Conservation (phyloP, 1,284 basidiomycete species). For the Coriolopsis trogii region DNA sequence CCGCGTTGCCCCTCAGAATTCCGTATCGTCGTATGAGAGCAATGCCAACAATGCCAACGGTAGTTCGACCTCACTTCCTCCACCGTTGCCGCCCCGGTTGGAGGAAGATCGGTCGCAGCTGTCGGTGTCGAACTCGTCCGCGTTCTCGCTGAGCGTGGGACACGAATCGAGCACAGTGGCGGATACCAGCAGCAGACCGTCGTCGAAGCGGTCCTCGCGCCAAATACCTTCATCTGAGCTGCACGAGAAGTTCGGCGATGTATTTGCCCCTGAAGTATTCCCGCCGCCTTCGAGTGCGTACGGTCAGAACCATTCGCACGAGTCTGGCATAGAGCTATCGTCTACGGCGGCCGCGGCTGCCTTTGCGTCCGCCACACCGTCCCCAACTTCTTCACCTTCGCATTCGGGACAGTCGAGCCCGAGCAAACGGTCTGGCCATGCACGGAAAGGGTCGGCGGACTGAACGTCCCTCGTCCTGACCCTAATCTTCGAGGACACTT, state of each 20-base stretch:
- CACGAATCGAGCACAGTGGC: not conserved
- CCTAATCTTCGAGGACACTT: not conserved
- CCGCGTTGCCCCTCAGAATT: constrained; percentile 16
- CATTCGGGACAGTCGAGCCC: constrained; percentile 19
- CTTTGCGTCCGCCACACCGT: constrained; percentile 24
- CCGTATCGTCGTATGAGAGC: constrained; percentile 10
- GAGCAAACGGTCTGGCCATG: constrained; percentile 20
- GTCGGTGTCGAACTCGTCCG: constrained; percentile 1
- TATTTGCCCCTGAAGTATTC: not conserved
- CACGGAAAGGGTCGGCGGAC: constrained; percentile 15
- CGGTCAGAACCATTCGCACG: constrained; percentile 6
- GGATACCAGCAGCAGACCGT: constrained; percentile 13
- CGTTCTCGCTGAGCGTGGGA: not conserved
- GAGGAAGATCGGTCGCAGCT: not conserved
- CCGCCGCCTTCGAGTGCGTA: constrained; percentile 9
- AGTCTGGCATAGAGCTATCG: constrained; percentile 17
- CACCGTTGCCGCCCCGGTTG: constrained; percentile 6
- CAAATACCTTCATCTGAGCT: constrained; percentile 3
- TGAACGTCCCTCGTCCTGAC: not conserved
- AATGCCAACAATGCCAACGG: not conserved
- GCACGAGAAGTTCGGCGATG: not conserved
- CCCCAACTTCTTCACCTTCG: constrained; percentile 11
- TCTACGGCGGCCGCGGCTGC: constrained; percentile 22
- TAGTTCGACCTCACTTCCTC: constrained; percentile 4
- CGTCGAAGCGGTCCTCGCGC: constrained; percentile 19